phyloP scores from a whole-genome alignment of 108 stramenopile species.

The Nannochloropsis salina region DNA sequence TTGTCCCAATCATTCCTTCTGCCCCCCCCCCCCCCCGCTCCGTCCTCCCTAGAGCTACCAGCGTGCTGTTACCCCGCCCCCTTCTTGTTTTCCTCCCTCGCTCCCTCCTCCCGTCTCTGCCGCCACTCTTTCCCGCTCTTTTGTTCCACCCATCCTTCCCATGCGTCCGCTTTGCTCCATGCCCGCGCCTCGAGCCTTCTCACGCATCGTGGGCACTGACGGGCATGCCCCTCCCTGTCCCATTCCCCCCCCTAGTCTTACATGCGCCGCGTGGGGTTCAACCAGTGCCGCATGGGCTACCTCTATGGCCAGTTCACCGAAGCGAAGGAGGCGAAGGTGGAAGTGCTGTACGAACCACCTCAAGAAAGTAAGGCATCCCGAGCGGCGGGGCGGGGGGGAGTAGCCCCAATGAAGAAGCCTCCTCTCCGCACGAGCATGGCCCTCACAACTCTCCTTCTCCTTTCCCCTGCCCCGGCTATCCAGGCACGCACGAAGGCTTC shows the following conservation, averaged over 20 bases:
- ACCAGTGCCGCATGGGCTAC: constrained; percentile 75
- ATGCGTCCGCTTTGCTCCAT: too few species aligned
- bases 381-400: too few species aligned
- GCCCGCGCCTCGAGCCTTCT: too few species aligned
- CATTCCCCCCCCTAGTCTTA: constrained; percentile 41
- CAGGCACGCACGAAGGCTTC: constrained; percentile 62
- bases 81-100: background rate
- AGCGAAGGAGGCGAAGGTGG: constrained; percentile 58
- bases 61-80: background rate
- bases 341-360: constrained; percentile 95
- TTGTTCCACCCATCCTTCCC: too few species aligned
- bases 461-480: background rate
- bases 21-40: background rate
- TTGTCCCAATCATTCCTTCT: constrained; percentile 46
- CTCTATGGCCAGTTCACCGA: constrained; percentile 77
- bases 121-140: background rate
- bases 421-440: too few species aligned
- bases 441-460: too few species aligned
- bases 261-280: constrained; percentile 72
- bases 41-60: background rate
- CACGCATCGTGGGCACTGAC: too few species aligned
- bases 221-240: too few species aligned
- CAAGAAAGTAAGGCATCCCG: constrained; percentile 56
- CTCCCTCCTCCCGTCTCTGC: constrained; percentile 9
- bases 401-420: too few species aligned